phyloP scores from a whole-genome alignment of 2,329 filamentous ascomycete species.

The Didymella sp. region DNA sequence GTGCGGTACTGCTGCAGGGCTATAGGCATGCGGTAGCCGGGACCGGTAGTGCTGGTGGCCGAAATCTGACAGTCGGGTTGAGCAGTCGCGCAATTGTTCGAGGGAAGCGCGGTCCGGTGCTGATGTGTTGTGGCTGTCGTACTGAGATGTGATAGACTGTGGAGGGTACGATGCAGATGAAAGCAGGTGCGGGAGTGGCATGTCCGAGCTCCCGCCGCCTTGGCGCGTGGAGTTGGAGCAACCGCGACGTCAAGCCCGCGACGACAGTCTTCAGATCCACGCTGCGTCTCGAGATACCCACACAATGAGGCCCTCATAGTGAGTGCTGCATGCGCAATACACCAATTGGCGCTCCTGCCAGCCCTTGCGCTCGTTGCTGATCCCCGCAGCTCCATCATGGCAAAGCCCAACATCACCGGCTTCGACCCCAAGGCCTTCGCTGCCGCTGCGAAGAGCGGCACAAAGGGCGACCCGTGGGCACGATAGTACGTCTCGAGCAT shows the following conservation, averaged over 20 bases:
- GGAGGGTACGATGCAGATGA: slow-evolving; percentile 12
- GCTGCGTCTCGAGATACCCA: slow-evolving; percentile 25
- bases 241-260: slow-evolving; percentile 22
- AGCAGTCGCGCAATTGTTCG: not conserved
- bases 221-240: slow-evolving; percentile 12
- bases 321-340: slow-evolving; percentile 14
- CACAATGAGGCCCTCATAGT: slow-evolving; percentile 39
- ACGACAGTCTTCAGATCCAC: slow-evolving; percentile 29
- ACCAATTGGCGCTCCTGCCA: slow-evolving; percentile 10
- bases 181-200: slow-evolving; percentile 7
- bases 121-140: not conserved
- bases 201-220: slow-evolving; percentile 12
- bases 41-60: not conserved
- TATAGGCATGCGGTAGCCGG: slow-evolving; percentile 8
- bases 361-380: slow-evolving; percentile 22
- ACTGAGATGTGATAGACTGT: slow-evolving; percentile 1
- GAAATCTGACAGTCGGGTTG: not conserved
- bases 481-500: slow-evolving; percentile 60
- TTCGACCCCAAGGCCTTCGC: slow-evolving; percentile 87
- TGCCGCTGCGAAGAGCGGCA: slow-evolving; percentile 67
- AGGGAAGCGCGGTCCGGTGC: not conserved
- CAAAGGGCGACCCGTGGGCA: slow-evolving; percentile 68
- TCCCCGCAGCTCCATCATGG: slow-evolving; percentile 53
- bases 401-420: slow-evolving; percentile 78
- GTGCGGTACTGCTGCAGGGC: slow-evolving; percentile 13